A percentile compares a stretch with the other conserved stretches of the same genome.
phyloP scores from a whole-genome alignment of 2,329 filamentous ascomycete genomes.

The Scedosporium dehoogii region DNA sequence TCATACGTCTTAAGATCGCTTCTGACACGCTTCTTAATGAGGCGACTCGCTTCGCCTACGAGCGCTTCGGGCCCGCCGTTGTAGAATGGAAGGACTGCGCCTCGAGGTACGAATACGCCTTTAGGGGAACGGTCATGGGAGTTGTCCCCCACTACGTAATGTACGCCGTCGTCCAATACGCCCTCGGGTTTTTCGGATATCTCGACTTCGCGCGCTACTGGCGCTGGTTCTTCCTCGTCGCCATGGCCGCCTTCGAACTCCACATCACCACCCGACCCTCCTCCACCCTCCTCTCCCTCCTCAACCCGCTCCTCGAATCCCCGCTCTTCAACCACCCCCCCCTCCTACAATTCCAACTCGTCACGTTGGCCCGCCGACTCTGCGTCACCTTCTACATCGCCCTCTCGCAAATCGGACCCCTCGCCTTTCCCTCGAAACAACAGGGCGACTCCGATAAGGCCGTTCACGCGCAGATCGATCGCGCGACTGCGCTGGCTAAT shows the following conservation, averaged over 20 bases:
- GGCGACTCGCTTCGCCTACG: constrained; percentile 74
- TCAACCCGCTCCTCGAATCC: constrained; percentile 34
- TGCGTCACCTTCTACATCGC: constrained; percentile 75
- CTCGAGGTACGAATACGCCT: constrained; percentile 64
- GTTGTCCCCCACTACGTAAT: constrained; percentile 52
- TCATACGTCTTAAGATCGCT: constrained; percentile 74
- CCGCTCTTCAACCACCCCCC: constrained; percentile 37
- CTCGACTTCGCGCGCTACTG: constrained; percentile 58
- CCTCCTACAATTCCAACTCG: constrained; percentile 77
- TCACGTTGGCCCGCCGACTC: constrained; percentile 65
- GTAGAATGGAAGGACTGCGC: constrained; percentile 54
- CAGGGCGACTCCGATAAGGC: constrained; percentile 34
- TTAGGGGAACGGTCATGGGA: constrained; percentile 49
- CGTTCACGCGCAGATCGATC: constrained; percentile 52
- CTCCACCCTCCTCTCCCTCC: constrained; percentile 31
- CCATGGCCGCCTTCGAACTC: constrained; percentile 46
- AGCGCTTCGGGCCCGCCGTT: constrained; percentile 72
- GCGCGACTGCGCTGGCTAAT: constrained; percentile 50
- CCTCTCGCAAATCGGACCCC: constrained; percentile 67
- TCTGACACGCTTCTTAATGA: constrained; percentile 74
- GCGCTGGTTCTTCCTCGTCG: constrained; percentile 49
- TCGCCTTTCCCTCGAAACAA: constrained; percentile 32
- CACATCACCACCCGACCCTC: constrained; percentile 44
- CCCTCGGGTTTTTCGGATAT: constrained; percentile 55
- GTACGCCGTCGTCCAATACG: constrained; percentile 47